Evolutionary conservation across 2,329 filamentous ascomycete species (phyloP), one percentile per base, ranked within the genome.

Genomic region (Phialophora tarda): DNA sequence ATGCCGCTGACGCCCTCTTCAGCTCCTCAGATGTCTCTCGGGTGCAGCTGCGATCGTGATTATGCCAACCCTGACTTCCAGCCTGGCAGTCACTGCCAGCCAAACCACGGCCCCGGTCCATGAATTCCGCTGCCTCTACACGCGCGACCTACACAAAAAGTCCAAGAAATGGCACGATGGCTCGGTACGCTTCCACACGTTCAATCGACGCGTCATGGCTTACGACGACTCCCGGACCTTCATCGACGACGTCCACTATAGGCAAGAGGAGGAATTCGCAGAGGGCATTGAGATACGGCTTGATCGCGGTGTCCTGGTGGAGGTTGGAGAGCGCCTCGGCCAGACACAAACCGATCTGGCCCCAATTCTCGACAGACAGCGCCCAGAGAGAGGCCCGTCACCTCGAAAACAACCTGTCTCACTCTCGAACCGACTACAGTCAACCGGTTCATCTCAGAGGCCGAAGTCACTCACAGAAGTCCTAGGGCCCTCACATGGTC

Each of bases 141-240:
- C 93, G 1, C 88, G 91, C 75, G 93, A 97, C 75, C 77, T 96
- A 50, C 88, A 88, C 59, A 88, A 91, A 63, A 97, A 97, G 80
- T 89, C 92, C 72, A 97, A 97, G 77, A 84, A 91, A 67, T 97
- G 93, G 93, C 92, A 96, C 74, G 93, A 97, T 88, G 93, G 94
- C 41, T 88, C 88, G 59, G 85, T 97, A 68, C 91, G 90, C 70
- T 96, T 90, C 71, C 93, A 97, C 75, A 90, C 91, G 0, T 97
- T 96, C 85, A 97, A 97, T 80, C 91, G 89, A 75, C 88, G 92
- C 4, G 82, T 95, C 66, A 96, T 97, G 91, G 91, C 96, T 6
- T 94, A 95, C 73, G 93, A 97, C 76, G 88, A 91, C 55, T 82
- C 86, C 2, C 88, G 91, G 0, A 92, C 93, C 75, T 92, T 89